Conservation (phyloP, 2,329 filamentous ascomycete genomes). For the Colletotrichum sansevieriae region DNA sequence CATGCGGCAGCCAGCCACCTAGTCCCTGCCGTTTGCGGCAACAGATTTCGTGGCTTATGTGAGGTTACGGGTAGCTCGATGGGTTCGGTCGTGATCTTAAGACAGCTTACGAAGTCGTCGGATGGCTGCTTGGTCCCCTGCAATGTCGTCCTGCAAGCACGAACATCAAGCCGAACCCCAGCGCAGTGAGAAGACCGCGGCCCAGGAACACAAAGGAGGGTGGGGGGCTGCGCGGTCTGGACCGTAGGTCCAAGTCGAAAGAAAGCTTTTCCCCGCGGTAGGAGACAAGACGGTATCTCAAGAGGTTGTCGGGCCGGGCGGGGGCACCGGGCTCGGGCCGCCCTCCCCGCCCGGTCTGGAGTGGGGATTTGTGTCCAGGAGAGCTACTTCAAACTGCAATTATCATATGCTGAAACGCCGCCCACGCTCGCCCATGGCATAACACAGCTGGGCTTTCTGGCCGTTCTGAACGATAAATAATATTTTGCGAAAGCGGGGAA, state of each 20-base stretch:
- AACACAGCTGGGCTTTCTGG: no score
- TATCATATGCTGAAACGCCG: no score
- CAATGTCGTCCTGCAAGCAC: background rate
- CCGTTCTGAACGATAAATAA: no score
- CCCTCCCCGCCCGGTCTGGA: conserved; percentile 30
- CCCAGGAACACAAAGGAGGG: background rate
- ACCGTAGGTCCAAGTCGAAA: conserved; percentile 3
- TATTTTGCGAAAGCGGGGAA: no score
- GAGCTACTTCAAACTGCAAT: no score
- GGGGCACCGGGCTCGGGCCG: conserved; percentile 21
- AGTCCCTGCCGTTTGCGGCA: background rate
- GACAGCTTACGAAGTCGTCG: background rate
- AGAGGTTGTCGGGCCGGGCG: conserved; percentile 38
- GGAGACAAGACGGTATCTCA: conserved; percentile 34
- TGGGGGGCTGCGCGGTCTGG: conserved; percentile 8
- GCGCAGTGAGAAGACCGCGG: conserved; percentile 1
- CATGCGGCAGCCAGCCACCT: background rate
- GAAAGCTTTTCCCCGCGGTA: background rate
- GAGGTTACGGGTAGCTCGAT: conserved; percentile 3
- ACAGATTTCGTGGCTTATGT: background rate
- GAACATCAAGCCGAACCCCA: background rate
- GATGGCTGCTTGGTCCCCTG: background rate
- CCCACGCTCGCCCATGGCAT: no score
- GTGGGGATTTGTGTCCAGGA: conserved; percentile 2
- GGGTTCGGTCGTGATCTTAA: background rate